Base-by-base conservation (phyloP, 148 eudicot species). In the Pouteria glomerata region DNA sequence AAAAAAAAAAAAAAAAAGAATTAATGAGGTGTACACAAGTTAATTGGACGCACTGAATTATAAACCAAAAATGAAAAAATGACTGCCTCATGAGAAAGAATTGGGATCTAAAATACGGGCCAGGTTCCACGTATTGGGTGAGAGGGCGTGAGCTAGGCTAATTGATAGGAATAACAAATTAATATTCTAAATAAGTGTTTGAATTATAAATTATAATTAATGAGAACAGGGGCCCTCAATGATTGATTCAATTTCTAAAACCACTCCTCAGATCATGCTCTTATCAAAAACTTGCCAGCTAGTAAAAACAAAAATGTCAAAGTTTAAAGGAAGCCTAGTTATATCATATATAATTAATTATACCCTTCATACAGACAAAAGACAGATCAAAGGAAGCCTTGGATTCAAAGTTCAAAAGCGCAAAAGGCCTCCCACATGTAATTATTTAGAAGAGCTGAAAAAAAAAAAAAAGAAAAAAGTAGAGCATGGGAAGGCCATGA, bases 401-500 rank as follows among this genome's bases (percentile, higher is more conserved):
- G 33, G n/a, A 39, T 39, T 39, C 44, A 39, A 62, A 12, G 13
- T 24, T 69, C 29, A 57, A 76, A 56, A 33, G 57, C 35, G 34
- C 58, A 69, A 63, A 78, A 51, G 64, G 1, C 50, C 50, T 14
- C 27, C 65, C 63, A 68, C 66, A 64, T 66, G 70, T 8, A 67
- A 57, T 48, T 51, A 67, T 71, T 21, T 14, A 27, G 30, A 11
- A 2, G 53, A n/a, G 21, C 64, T 42, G 1, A 63, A 63, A 42
- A 73, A 60, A 66, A 68, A 57, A 33, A 52, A 74, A 13, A 33
- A 74, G 33, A 57, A 10, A 21, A 72, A 66, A 52, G 45, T 8
- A 59, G 48, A 77, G 68, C 62, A 72, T 77, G 73, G 75, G 23
- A 50, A 21, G 69, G 55, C 69, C 68, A 50, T 52, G 45, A 58